phyloP scores from a whole-genome alignment of 805 yeast genomes.

The Teunomyces stri region DNA sequence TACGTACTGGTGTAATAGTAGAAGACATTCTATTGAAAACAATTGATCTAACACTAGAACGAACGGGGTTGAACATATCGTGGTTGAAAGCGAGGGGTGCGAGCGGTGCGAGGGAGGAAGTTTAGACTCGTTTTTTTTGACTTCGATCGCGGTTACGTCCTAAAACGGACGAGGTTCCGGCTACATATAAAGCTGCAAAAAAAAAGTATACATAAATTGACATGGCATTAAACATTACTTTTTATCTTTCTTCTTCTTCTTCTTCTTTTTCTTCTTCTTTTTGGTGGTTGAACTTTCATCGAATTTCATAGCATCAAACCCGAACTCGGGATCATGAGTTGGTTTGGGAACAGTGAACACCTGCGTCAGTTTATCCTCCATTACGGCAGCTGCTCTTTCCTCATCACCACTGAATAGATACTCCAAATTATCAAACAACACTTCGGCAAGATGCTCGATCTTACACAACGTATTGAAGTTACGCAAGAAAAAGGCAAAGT shows the following conservation, averaged over 20 bases:
- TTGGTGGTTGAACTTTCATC: slow-evolving; percentile 12
- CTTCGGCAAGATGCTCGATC: slow-evolving; percentile 28
- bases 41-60: slow-evolving; percentile 16
- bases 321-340: slow-evolving; percentile 19
- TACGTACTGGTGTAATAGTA: slow-evolving; percentile 31
- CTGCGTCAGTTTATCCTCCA: too few species aligned
- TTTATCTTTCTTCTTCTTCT: slow-evolving; percentile 29
- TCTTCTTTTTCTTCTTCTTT: slow-evolving; percentile 14
- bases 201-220: neutral
- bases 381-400: slow-evolving; percentile 7
- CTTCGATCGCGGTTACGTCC: neutral
- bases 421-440: slow-evolving; percentile 25
- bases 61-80: neutral
- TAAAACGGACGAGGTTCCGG: neutral
- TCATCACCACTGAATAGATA: slow-evolving; percentile 5
- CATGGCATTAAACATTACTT: slow-evolving; percentile 17
- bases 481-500: slow-evolving; percentile 24
- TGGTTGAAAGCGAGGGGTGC: neutral
- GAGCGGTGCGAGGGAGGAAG: neutral
- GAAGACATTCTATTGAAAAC: slow-evolving; percentile 26
- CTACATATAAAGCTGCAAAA: neutral
- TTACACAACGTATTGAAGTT: slow-evolving; percentile 32
- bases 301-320: slow-evolving; percentile 28
- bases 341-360: too few species aligned
- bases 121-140: slow-evolving; percentile 1